phyloP scores from a whole-genome alignment of 345 rosid species.

The Lepidium didymum region DNA sequence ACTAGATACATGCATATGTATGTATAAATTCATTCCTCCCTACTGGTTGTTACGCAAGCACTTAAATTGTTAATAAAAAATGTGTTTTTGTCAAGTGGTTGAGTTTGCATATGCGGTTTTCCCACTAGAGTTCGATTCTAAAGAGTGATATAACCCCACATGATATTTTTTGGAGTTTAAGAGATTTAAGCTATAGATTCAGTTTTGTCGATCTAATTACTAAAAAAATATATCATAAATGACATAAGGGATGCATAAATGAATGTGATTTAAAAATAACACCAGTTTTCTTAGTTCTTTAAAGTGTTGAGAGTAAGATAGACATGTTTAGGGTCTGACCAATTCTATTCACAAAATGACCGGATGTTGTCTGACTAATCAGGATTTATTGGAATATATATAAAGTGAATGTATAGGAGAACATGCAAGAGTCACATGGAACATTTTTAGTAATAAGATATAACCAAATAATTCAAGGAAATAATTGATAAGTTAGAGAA shows the following conservation, averaged over 20 bases:
- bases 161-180: too few relatives aligned
- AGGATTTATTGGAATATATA: not conserved
- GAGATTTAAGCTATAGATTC: too few relatives aligned
- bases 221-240: too few relatives aligned
- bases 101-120: too few relatives aligned
- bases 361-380: not conserved
- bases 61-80: too few relatives aligned
- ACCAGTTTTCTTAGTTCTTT: too few relatives aligned
- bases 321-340: not conserved
- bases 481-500: not conserved
- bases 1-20: not conserved
- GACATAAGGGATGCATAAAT: too few relatives aligned
- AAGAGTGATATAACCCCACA: fast-evolving
- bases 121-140: too few relatives aligned
- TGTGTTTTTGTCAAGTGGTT: too few relatives aligned
- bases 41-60: not conserved
- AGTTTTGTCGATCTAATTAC: too few relatives aligned
- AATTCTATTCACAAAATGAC: not conserved
- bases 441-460: not conserved
- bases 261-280: too few relatives aligned
- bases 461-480: not conserved
- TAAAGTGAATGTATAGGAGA: not conserved
- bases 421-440: constrained; percentile 18
- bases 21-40: not conserved
- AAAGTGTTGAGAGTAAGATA: too few relatives aligned